A percentile compares a stretch with the other conserved stretches of the same genome.
Conservation (phyloP, 2,329 filamentous ascomycete genomes). For the Lizonia empirigonia region DNA sequence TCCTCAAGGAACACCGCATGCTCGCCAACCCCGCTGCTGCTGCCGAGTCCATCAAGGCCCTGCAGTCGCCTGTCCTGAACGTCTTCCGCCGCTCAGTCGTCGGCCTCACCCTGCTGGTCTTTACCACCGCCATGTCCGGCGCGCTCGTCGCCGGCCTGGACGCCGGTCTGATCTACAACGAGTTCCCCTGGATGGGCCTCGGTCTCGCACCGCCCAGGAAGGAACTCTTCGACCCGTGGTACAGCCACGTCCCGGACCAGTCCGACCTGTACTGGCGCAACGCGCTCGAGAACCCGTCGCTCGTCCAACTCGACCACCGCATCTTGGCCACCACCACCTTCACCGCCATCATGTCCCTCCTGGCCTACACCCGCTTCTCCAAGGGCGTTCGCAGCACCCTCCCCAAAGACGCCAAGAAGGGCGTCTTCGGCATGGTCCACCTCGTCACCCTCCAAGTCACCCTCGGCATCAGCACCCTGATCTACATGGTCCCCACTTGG, state of each 20-base stretch:
- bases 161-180: constrained; percentile 97
- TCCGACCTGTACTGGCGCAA: constrained; percentile 96
- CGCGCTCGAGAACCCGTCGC: constrained; percentile 93
- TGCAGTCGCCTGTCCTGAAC: constrained; percentile 69
- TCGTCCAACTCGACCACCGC: constrained; percentile 95
- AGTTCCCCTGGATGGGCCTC: constrained; percentile 93
- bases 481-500: constrained; percentile 90
- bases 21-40: constrained; percentile 70
- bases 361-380: constrained; percentile 76
- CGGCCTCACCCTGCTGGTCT: constrained; percentile 75
- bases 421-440: constrained; percentile 79
- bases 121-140: constrained; percentile 90
- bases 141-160: constrained; percentile 93
- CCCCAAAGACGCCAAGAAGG: constrained; percentile 68
- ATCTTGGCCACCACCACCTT: constrained; percentile 91
- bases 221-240: constrained; percentile 86
- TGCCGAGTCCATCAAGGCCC: constrained; percentile 62
- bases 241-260: constrained; percentile 76
- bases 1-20: constrained; percentile 78
- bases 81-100: constrained; percentile 75
- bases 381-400: constrained; percentile 65
- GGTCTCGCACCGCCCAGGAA: constrained; percentile 79
- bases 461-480: constrained; percentile 86
- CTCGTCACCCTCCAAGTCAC: constrained; percentile 81
- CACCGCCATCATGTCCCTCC: constrained; percentile 77